Evolutionary conservation across 2,329 filamentous ascomycete genomes (phyloP), one percentile per base, ranked within the genome.

Genomic region (Colletotrichum sp.): DNA sequence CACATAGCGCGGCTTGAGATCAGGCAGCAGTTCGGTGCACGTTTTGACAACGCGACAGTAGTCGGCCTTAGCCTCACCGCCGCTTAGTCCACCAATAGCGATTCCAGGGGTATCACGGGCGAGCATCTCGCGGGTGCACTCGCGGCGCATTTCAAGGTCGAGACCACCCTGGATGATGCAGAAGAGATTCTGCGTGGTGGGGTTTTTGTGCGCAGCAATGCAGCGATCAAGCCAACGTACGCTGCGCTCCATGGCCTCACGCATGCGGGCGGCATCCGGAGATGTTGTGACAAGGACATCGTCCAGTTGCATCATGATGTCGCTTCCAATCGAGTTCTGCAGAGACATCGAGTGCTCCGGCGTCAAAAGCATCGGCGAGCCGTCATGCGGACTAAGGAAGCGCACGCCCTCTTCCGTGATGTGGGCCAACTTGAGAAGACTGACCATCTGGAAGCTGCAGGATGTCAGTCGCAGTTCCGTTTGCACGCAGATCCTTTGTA

Each of bases 291-390:
- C 96, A 68, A 99, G 94, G 16, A 99, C 98, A 85, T 99, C 98
- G 88, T 99, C 97, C 6, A 99, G 92, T 86, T 99, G 98, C 98
- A 99, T 99, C 79, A 99, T 98, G 80, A 99, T 99, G 86, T 99
- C 97, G 78, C 95, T 98, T 78, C 97, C 97, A 81, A 99, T 99
- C 71, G 94, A 96, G 85, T 99, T 99, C 84, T 99, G 97, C 5
- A 99, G 90, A 13, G 93, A 94, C 80, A 99, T 98, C 1, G 97
- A 99, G 87, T 99, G 96, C 84, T 99, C 98, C 0, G 97, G 97
- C 0, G 97, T 99, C 63, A 99, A 92, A 13, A 99, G 92, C 97
- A 99, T 99, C 9, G 96, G 96, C 4, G 93, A 93, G 39, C 96
- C 96, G 87, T 99, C 97, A 83, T 99, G 97, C 0, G 97, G 98